A percentile compares a stretch with the other conserved stretches of the same genome.
Evolutionary conservation across 2,329 filamentous ascomycete genomes (phyloP).

Genomic region (Stenocarpella maydis): DNA sequence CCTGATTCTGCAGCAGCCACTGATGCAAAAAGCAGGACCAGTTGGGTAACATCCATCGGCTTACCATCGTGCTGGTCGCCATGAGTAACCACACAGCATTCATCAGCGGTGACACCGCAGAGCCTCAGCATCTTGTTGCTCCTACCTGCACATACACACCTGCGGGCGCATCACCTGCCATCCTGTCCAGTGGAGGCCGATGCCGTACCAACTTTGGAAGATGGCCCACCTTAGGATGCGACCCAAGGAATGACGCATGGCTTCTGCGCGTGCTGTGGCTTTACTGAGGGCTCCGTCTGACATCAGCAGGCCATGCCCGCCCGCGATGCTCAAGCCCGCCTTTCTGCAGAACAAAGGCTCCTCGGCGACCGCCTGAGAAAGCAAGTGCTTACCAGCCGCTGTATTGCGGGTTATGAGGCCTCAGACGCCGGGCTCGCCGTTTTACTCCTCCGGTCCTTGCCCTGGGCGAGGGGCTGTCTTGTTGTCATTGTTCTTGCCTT

Average conservation of each 20-base stretch:
- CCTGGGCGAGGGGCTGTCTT: not conserved
- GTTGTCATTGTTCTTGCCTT: not conserved
- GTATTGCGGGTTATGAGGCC: not conserved
- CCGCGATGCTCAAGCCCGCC: not conserved
- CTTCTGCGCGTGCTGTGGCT: slow-evolving; percentile 21
- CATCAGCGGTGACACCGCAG: not conserved
- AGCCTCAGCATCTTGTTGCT: slow-evolving; percentile 20
- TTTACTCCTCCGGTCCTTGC: not conserved
- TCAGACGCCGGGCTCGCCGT: not conserved
- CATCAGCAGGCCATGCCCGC: slow-evolving; percentile 18
- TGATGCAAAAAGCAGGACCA: too few species aligned
- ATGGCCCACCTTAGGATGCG: not conserved
- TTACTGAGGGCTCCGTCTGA: slow-evolving; percentile 1
- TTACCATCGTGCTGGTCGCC: too few species aligned
- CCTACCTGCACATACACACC: not conserved
- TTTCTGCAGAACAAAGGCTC: not conserved
- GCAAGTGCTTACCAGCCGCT: not conserved
- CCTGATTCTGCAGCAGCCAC: not conserved
- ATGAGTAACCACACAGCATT: not conserved
- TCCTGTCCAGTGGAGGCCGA: not conserved
- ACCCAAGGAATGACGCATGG: slow-evolving; percentile 4
- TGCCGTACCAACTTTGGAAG: not conserved
- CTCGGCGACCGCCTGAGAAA: not conserved
- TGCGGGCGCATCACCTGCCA: not conserved
- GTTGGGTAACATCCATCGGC: slow-evolving; percentile 18